phyloP scores from a whole-genome alignment of 306 rosid genomes.

The Ziziphus jujuba region DNA sequence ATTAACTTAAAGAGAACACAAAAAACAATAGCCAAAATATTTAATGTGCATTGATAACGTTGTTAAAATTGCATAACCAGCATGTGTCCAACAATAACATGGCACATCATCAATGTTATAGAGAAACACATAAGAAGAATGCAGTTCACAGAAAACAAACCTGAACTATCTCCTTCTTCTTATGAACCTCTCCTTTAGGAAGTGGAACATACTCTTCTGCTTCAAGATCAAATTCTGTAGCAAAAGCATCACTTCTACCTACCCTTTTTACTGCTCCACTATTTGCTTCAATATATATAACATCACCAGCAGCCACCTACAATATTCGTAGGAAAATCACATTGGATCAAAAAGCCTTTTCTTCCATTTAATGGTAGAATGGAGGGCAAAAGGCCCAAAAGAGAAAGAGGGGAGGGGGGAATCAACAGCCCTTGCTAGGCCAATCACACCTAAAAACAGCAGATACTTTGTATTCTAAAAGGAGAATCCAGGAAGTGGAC shows the following conservation, averaged over 20 bases:
- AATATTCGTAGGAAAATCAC: constrained; percentile 12
- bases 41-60: too few species aligned
- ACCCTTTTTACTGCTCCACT: constrained; percentile 98
- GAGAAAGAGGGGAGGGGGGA: too few species aligned
- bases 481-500: too few species aligned
- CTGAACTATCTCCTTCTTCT: constrained; percentile 96
- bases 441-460: too few species aligned
- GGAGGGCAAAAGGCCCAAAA: too few species aligned
- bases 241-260: constrained; percentile 97
- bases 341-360: neutral
- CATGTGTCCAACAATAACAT: constrained; percentile 7
- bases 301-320: constrained; percentile 97
- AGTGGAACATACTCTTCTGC: constrained; percentile 99
- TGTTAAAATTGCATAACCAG: neutral
- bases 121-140: constrained; percentile 9
- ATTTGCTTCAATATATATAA: constrained; percentile 88
- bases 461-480: too few species aligned
- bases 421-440: too few species aligned
- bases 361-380: too few species aligned
- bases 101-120: constrained; percentile 4
- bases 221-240: constrained; percentile 96
- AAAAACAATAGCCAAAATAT: too few species aligned
- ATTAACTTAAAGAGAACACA: neutral
- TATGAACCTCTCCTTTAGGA: constrained; percentile 99
- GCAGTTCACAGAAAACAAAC: constrained; percentile 42